Conservation (phyloP, 805 yeast genomes). For the Cyberlindnera bimundalis region DNA sequence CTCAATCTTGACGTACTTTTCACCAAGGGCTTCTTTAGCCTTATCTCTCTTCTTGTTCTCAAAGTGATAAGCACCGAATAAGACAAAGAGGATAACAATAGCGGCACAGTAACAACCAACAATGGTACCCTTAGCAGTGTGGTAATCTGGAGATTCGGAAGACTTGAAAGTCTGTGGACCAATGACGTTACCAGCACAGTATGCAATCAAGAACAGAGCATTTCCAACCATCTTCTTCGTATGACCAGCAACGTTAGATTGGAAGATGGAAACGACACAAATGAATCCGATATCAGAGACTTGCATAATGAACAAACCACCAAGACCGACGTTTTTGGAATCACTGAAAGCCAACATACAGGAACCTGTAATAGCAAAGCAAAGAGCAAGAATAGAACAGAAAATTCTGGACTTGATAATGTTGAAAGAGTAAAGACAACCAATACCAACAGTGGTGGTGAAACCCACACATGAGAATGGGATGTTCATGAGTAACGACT, state of each 20-base stretch:
- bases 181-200: conserved; percentile 63
- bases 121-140: conserved; percentile 43
- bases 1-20: conserved; percentile 25
- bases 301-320: conserved; percentile 30
- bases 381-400: conserved; percentile 23
- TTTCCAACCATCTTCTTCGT: conserved; percentile 66
- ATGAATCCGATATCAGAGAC: conserved; percentile 36
- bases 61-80: conserved; percentile 30
- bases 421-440: conserved; percentile 13
- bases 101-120: conserved; percentile 34
- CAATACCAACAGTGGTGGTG: conserved; percentile 29
- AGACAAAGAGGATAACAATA: conserved; percentile 32
- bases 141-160: conserved; percentile 56
- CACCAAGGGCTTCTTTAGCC: conserved; percentile 27
- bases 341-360: conserved; percentile 33
- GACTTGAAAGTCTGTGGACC: conserved; percentile 71
- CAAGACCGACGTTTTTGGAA: conserved; percentile 27
- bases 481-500: conserved; percentile 27
- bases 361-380: conserved; percentile 27
- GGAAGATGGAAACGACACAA: conserved; percentile 33
- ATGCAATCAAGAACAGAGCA: conserved; percentile 58
- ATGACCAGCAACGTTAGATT: conserved; percentile 62
- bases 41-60: conserved; percentile 43
- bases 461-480: conserved; percentile 35
- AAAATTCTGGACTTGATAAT: conserved; percentile 25